Evolutionary conservation across 768 basidiomycete genomes (phyloP).

Genomic region (Trametes cingulata): DNA sequence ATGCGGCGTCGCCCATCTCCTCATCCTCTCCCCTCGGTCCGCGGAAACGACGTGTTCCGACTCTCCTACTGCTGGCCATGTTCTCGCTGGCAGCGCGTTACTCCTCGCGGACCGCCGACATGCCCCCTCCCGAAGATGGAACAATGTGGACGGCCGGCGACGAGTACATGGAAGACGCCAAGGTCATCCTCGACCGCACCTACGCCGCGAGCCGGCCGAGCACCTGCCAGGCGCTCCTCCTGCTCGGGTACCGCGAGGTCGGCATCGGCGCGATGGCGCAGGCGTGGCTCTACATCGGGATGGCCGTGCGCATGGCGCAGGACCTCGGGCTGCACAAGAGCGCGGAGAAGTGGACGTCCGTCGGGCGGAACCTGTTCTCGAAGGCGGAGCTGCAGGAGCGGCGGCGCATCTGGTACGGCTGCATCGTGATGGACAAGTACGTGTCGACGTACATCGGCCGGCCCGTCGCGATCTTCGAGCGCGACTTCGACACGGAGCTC

Average conservation of each 20-base stretch:
- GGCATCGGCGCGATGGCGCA: constrained; percentile 89
- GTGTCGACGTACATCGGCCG: constrained; percentile 79
- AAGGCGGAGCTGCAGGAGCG: constrained; percentile 67
- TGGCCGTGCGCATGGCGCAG: constrained; percentile 92
- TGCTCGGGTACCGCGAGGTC: constrained; percentile 83
- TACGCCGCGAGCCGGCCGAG: constrained; percentile 73
- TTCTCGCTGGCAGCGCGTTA: constrained; percentile 82
- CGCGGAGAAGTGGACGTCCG: constrained; percentile 74
- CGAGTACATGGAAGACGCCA: constrained; percentile 66
- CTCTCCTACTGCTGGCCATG: constrained; percentile 79
- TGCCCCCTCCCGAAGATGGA: constrained; percentile 43
- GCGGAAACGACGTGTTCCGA: constrained; percentile 51
- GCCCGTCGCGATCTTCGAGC: constrained; percentile 71
- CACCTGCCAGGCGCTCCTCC: constrained; percentile 76
- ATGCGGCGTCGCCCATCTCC: constrained; percentile 24
- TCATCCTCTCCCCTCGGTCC: constrained; percentile 40
- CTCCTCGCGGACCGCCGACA: constrained; percentile 34
- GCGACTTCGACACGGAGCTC: constrained; percentile 73
- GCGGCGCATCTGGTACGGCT: constrained; percentile 76
- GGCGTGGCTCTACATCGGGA: constrained; percentile 84
- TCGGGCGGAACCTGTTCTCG: constrained; percentile 56
- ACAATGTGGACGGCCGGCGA: constrained; percentile 87
- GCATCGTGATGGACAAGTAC: constrained; percentile 78
- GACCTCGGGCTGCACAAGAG: constrained; percentile 82
- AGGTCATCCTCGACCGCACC: constrained; percentile 60